A percentile compares a stretch with the other conserved stretches of the same genome.
These are phyloP conservation scores for Hymenoscyphus fraxineus DNA, from an alignment of 2,329 filamentous ascomycete species.

Conservation along the genomic window DNA sequence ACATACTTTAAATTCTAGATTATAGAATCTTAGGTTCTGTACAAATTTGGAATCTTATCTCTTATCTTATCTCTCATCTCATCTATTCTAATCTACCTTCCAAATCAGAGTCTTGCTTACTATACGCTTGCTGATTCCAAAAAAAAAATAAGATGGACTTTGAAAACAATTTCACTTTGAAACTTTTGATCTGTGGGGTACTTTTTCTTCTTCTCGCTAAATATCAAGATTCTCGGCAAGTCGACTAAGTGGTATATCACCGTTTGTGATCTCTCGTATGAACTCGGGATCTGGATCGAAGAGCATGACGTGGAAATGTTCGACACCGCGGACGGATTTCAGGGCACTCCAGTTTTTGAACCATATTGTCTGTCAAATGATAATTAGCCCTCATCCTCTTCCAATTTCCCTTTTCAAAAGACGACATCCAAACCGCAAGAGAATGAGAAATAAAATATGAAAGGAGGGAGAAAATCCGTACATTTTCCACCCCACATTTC, in stretches of 20 bases:
- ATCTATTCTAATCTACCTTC: not conserved
- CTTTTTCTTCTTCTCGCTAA: not conserved
- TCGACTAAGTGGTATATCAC: slow-evolving; percentile 64
- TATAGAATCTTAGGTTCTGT: not conserved
- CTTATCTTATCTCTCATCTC: no score
- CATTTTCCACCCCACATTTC: slow-evolving; percentile 48
- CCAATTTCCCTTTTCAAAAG: slow-evolving; percentile 19
- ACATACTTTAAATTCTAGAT: not conserved
- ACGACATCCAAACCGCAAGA: slow-evolving; percentile 22
- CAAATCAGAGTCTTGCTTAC: not conserved
- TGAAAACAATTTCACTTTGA: not conserved
- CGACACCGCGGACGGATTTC: slow-evolving; percentile 81
- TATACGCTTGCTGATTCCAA: not conserved
- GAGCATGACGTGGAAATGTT: slow-evolving; percentile 95
- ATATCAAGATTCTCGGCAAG: slow-evolving; percentile 29
- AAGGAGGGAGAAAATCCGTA: slow-evolving; percentile 37
- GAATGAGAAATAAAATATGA: not conserved
- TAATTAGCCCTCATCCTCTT: not conserved
- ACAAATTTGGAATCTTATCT: no score
- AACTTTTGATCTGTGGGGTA: not conserved
- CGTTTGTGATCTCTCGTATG: slow-evolving; percentile 65
- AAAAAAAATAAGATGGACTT: no score
- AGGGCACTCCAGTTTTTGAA: slow-evolving; percentile 86
- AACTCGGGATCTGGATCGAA: slow-evolving; percentile 70
- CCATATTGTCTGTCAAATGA: slow-evolving; percentile 62